Evolutionary conservation across 2,329 filamentous ascomycete genomes (phyloP), one percentile per base, ranked within the genome.

Genomic region (Fusarium oligoseptatum): DNA sequence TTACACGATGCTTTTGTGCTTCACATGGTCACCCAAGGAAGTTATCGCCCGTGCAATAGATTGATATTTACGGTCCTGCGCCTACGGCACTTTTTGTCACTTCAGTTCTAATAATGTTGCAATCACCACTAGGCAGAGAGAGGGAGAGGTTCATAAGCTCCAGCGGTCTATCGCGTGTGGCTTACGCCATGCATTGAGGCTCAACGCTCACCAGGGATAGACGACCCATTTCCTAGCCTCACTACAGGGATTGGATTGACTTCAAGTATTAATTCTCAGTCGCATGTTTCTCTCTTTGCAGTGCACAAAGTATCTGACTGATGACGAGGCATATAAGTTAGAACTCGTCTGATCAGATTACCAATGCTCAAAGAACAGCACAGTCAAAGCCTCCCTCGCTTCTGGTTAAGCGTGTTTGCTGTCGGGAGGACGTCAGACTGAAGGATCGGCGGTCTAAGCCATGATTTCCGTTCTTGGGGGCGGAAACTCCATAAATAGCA

Each of bases 371-470:
- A 52, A 32, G 27, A 55, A 34, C 27, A 52, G 11, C 48, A 27
- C 2, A 32, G 27, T 32, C 50, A 55, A 55, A 32, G 27, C 50
- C 27, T 9, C 48, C 5, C 50, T 55, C 50, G 50, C 27, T 55
- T 55, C 6, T 34, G 27, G 27, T 55, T 14, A 34, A 55, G 50
- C 50, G 27, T 15, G 24, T 52, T 50, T 55, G 27, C 17, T 32
- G 50, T 20, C 15, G 50, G 50, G 50, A 32, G 27, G 27, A 55
- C 17, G 56, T 60, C 56, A 60, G 56, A 60, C 27, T 41, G 36
- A 60, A 17, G 27, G 67, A 66, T 70, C 61, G n/a, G 22, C 56
- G 15, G 15, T 29, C 68, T 62, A 41, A 66, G 68, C 68, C 68
- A 71, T 68, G 48, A 45, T 55, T 52, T 52, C 48, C 7, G n/a